These are phyloP conservation scores for Selaginella moellendorffii DNA, from an alignment of 75 land plant species.

Conservation along the genomic window DNA sequence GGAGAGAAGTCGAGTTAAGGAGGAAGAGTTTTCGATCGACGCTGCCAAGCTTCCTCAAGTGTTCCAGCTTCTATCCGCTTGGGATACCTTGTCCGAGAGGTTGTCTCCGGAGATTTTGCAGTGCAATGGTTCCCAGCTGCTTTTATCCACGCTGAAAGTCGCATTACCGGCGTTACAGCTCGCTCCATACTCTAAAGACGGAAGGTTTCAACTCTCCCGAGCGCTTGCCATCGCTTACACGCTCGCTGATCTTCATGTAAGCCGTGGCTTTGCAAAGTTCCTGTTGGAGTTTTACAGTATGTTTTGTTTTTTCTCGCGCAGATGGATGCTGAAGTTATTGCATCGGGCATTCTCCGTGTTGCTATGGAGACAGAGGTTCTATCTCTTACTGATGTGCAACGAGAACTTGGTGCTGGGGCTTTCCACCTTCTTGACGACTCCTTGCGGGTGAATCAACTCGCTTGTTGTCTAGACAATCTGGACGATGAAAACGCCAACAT, in stretches of 20 bases:
- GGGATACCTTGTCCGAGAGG: conserved; percentile 64
- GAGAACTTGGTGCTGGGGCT: conserved; percentile 41
- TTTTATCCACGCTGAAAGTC: conserved; percentile 61
- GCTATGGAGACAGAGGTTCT: conserved; percentile 43
- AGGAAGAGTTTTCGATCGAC: too few species aligned
- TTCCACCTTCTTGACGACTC: conserved; percentile 65
- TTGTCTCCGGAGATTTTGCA: conserved; percentile 28
- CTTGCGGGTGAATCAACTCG: conserved; percentile 40
- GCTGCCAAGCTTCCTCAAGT: too few species aligned
- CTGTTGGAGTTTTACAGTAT: too few species aligned
- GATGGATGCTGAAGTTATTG: conserved; percentile 95
- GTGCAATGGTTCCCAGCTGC: conserved; percentile 32
- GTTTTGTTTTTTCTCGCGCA: conserved; percentile 13
- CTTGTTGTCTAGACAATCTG: conserved; percentile 36
- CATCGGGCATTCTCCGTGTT: conserved; percentile 59
- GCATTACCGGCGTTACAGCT: conserved; percentile 42
- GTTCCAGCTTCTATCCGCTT: conserved; percentile 78
- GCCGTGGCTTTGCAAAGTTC: too few species aligned
- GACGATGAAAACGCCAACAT: conserved; percentile 60
- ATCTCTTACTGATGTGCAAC: conserved; percentile 30
- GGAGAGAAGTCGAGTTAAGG: too few species aligned
- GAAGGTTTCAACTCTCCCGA: conserved; percentile 49
- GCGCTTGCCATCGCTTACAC: conserved; percentile 66
- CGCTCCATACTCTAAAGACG: conserved; percentile 37
- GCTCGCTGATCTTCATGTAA: conserved; percentile 87